phyloP scores from a whole-genome alignment of 164 flowering plant genomes.

The Saururus chinensis region DNA sequence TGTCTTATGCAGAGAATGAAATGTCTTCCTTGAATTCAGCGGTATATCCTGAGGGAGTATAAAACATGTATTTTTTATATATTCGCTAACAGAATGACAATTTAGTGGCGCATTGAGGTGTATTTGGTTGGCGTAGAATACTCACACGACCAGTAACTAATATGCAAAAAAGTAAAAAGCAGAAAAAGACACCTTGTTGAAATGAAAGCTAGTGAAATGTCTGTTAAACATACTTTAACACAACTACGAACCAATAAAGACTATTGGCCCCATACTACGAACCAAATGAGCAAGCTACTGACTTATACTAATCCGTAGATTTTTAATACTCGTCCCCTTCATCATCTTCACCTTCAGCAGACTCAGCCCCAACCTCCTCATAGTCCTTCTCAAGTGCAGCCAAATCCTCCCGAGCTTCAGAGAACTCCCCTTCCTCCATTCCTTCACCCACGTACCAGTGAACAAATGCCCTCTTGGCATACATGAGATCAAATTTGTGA shows the following conservation, averaged over 20 bases:
- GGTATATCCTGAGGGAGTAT: too few species aligned
- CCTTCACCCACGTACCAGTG: conserved; percentile 81
- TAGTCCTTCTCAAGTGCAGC: conserved; percentile 61
- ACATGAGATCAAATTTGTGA: conserved; percentile 60
- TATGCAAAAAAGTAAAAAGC: background rate
- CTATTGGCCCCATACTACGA: conserved; percentile 2
- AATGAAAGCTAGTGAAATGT: too few species aligned
- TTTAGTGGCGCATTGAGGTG: too few species aligned
- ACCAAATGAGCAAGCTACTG: conserved; percentile 29
- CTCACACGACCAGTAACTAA: too few species aligned
- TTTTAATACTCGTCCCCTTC: conserved; percentile 41
- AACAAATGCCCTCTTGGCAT: conserved; percentile 60
- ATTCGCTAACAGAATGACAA: too few species aligned
- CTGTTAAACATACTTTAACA: too few species aligned
- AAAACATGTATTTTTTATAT: too few species aligned
- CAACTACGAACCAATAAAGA: background rate
- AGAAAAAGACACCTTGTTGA: too few species aligned
- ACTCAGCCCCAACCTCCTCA: conserved; percentile 59
- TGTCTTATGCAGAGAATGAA: conserved; percentile 60
- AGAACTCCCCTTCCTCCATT: conserved; percentile 73
- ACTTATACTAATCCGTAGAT: background rate
- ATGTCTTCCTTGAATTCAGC: conserved; percentile 68
- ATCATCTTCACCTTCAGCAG: conserved; percentile 52
- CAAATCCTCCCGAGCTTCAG: conserved; percentile 59
- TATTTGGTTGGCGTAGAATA: background rate